Base-by-base conservation (phyloP, 2,329 filamentous ascomycete species). In the Xylariaceae sp. region DNA sequence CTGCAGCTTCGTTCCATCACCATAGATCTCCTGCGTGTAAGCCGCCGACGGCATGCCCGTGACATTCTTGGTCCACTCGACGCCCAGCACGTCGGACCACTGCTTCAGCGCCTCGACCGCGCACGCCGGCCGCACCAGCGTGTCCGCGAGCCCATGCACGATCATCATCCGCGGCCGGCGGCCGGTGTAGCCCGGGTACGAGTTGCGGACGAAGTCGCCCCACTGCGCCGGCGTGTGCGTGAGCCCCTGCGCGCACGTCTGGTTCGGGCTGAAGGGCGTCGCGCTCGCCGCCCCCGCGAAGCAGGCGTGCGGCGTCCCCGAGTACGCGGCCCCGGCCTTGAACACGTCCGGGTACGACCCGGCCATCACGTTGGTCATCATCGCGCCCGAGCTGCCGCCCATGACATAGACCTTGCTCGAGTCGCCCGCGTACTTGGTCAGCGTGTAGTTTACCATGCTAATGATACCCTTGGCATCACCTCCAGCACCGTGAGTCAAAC, bases 101-200 rank as follows among this genome's bases (percentile, higher is more conserved):
- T 57, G 53, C 42, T 60, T 57, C 17, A 57, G 48, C 19, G 51
- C 47, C 35, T 57, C 54, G 15, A 45, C 42, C 11, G 48, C 45
- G 39, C 60, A 61, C 7, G 53, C 45, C 16, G 52, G 49, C 12
- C 43, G 47, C 9, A 65, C 58, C 7, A 61, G 47, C 2, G 41
- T 48, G 39, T 67, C 65, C n/a, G 45, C 52, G 11, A 54, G 55
- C 13, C 64, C 64, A 34, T 67, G 64, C 44, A 52, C 65, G 9
- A 61, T 61, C 44, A 57, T 52, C 53, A 68, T 52, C 22, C 58
- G 53, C 1, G 64, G 62, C 17, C 61, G 57, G 3, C 45, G 39
- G n/a, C 64, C 64, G 2, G 19, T 55, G 38, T 63, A 67, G 2
- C 59, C 59, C 3, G 64, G 61, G 43, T 63, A 65, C 40, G 59